phyloP scores from a whole-genome alignment of 2,329 filamentous ascomycete genomes.

The Sarocladium kiliense region DNA sequence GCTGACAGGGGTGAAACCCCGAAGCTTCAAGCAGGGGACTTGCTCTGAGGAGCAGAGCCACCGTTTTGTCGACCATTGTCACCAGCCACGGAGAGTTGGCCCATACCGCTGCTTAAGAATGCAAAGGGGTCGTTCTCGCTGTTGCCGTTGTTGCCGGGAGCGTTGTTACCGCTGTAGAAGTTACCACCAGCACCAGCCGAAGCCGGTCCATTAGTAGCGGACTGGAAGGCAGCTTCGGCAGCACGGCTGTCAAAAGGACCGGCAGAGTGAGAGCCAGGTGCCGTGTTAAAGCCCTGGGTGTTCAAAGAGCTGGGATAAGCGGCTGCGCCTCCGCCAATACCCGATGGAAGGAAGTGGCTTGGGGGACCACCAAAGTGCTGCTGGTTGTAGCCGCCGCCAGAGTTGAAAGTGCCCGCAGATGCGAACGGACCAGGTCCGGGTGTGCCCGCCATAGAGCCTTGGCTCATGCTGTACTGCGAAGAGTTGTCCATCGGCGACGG shows the following conservation, averaged over 20 bases:
- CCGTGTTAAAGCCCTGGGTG: constrained; percentile 68
- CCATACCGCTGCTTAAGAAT: constrained; percentile 71
- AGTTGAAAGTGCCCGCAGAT: constrained; percentile 63
- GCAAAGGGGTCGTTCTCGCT: constrained; percentile 72
- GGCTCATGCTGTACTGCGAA: constrained; percentile 72
- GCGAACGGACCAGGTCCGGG: constrained; percentile 74
- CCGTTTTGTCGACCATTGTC: constrained; percentile 56
- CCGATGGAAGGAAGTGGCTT: constrained; percentile 86
- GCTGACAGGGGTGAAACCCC: background rate
- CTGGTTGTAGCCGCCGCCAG: constrained; percentile 53
- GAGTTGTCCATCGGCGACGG: constrained; percentile 74
- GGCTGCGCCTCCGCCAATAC: constrained; percentile 67
- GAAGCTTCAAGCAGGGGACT: constrained; percentile 50
- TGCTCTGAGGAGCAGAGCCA: constrained; percentile 52
- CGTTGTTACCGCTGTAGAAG: constrained; percentile 47
- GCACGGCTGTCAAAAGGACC: constrained; percentile 90
- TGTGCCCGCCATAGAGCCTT: constrained; percentile 79
- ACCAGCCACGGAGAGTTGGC: constrained; percentile 65
- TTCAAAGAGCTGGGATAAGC: constrained; percentile 74
- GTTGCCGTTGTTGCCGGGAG: constrained; percentile 49
- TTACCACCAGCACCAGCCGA: constrained; percentile 64
- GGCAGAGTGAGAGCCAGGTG: constrained; percentile 72
- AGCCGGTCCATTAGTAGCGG: constrained; percentile 74
- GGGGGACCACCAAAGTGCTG: constrained; percentile 86
- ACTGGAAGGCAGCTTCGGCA: constrained; percentile 90